Evolutionary conservation across 768 basidiomycete genomes (phyloP).

Genomic region (Tricholoma furcatifolium): DNA sequence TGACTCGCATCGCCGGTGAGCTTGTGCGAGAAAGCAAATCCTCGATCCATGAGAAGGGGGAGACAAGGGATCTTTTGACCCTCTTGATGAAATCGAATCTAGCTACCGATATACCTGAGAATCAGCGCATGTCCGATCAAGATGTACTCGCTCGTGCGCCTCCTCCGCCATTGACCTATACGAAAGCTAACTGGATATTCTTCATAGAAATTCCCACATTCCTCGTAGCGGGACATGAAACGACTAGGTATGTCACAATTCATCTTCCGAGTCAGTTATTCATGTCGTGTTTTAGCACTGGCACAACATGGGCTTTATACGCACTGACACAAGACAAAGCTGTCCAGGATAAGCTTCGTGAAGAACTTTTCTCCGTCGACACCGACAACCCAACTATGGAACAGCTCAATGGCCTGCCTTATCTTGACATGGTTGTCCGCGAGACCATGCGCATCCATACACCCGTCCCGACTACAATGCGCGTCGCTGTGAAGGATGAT

Average conservation of each 20-base stretch:
- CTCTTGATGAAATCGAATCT: constrained; percentile 49
- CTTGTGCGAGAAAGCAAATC: constrained; percentile 43
- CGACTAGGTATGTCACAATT: constrained; percentile 33
- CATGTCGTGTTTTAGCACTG: constrained; percentile 29
- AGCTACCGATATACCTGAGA: constrained; percentile 36
- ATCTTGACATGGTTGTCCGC: constrained; percentile 63
- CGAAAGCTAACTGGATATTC: not conserved
- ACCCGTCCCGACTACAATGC: constrained; percentile 42
- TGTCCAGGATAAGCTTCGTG: constrained; percentile 55
- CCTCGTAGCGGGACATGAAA: constrained; percentile 48
- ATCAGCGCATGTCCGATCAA: constrained; percentile 19
- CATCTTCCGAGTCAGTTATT: not conserved
- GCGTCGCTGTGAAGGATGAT: constrained; percentile 52
- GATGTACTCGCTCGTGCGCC: constrained; percentile 18
- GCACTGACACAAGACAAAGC: constrained; percentile 47
- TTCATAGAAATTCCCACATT: constrained; percentile 49
- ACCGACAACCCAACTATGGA: constrained; percentile 71
- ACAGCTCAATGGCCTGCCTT: constrained; percentile 60
- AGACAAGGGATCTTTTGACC: constrained; percentile 49
- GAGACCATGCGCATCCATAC: constrained; percentile 60
- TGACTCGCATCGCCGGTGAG: constrained; percentile 40
- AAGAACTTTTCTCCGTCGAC: constrained; percentile 50
- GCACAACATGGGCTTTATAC: constrained; percentile 59
- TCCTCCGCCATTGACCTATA: not conserved
- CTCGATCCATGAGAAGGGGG: constrained; percentile 15